These are phyloP conservation scores for Phialocephala sp. DNA, from an alignment of 2,329 filamentous ascomycete species.

Conservation along the genomic window DNA sequence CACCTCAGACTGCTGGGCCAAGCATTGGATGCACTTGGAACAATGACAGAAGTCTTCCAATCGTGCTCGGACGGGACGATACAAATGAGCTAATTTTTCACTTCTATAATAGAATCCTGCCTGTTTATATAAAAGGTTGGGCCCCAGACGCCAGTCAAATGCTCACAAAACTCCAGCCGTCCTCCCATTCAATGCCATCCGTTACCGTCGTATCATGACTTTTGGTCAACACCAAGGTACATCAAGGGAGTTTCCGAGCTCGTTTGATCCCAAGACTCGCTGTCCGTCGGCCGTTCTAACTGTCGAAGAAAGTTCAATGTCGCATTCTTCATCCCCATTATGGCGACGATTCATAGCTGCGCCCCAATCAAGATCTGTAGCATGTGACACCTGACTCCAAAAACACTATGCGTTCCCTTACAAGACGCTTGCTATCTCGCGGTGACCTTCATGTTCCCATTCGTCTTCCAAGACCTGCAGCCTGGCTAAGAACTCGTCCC, in stretches of 20 bases:
- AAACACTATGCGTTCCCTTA: slow-evolving; percentile 18
- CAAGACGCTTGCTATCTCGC: slow-evolving; percentile 22
- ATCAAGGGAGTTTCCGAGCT: slow-evolving; percentile 16
- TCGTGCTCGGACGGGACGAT: slow-evolving; percentile 7
- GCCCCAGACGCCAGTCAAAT: slow-evolving; percentile 24
- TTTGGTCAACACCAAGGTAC: slow-evolving; percentile 1
- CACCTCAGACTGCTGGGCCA: not conserved
- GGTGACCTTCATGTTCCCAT: slow-evolving; percentile 29
- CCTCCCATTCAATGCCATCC: slow-evolving; percentile 17
- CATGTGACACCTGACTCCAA: slow-evolving; percentile 7
- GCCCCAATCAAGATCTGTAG: slow-evolving; percentile 6
- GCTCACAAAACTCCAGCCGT: slow-evolving; percentile 23
- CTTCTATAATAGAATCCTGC: slow-evolving; percentile 7
- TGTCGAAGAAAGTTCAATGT: slow-evolving; percentile 10
- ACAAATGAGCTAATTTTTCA: slow-evolving; percentile 10
- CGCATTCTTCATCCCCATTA: slow-evolving; percentile 9
- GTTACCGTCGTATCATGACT: slow-evolving; percentile 14
- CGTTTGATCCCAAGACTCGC: slow-evolving; percentile 4
- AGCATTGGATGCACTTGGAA: slow-evolving; percentile 14
- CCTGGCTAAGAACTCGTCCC: slow-evolving; percentile 31
- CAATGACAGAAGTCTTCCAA: not conserved
- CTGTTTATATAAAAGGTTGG: slow-evolving; percentile 24
- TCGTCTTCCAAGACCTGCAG: slow-evolving; percentile 33
- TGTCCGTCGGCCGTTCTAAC: not conserved
- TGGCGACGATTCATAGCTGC: slow-evolving; percentile 7